Evolutionary conservation across 352 stramenopile species (phyloP).

Genomic region (Pythium aristosporum): DNA sequence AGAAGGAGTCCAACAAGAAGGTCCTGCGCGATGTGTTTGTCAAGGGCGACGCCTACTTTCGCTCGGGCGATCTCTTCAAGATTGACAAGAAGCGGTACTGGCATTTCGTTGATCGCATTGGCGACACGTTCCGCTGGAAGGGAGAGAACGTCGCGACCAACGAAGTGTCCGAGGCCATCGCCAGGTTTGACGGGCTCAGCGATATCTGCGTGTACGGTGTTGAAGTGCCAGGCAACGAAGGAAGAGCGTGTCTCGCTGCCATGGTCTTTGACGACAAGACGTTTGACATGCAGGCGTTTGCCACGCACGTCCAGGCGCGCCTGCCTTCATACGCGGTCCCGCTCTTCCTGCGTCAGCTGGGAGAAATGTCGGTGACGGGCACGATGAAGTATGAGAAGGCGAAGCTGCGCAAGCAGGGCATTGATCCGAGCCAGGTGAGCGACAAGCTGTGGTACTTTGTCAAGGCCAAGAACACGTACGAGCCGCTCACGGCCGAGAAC

Average conservation of each 20-base stretch:
- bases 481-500: conserved; percentile 49
- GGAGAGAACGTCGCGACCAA: conserved; percentile 92
- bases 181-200: conserved; percentile 69
- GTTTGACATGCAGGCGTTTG: conserved; percentile 62
- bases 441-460: conserved; percentile 70
- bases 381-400: conserved; percentile 94
- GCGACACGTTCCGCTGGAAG: conserved; percentile 94
- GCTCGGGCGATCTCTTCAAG: conserved; percentile 89
- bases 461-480: conserved; percentile 46
- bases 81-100: conserved; percentile 72
- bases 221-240: conserved; percentile 70
- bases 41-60: conserved; percentile 88
- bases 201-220: conserved; percentile 83
- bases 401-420: conserved; percentile 80
- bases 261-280: conserved; percentile 74
- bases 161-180: conserved; percentile 83
- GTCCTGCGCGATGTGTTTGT: conserved; percentile 78
- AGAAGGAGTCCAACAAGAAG: conserved; percentile 82
- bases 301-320: conserved; percentile 41
- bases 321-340: conserved; percentile 77
- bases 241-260: conserved; percentile 77
- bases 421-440: conserved; percentile 56
- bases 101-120: conserved; percentile 91
- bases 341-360: conserved; percentile 80
- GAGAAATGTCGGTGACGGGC: conserved; percentile 75